Conservation (phyloP, 2,329 filamentous ascomycete genomes). For the Cordyceps cateniannulata region DNA sequence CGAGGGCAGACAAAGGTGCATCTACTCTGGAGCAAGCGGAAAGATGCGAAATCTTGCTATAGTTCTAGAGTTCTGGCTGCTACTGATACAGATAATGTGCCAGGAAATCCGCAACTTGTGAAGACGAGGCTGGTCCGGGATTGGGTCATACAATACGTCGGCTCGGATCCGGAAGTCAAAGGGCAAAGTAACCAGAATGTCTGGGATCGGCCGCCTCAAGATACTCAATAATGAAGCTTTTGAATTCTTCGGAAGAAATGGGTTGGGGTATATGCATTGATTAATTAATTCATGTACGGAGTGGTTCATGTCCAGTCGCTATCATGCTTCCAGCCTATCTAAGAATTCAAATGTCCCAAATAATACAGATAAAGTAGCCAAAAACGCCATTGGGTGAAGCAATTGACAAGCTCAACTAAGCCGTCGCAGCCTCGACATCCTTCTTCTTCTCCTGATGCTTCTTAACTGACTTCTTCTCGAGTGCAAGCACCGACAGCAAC, state of each 20-base stretch:
- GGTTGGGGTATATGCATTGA: background rate
- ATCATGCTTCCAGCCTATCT: background rate
- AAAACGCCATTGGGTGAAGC: background rate
- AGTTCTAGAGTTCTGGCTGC: slow-evolving; percentile 40
- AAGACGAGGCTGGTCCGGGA: slow-evolving; percentile 64
- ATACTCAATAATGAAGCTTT: slow-evolving; percentile 27
- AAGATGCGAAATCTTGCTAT: slow-evolving; percentile 49
- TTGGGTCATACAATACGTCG: slow-evolving; percentile 70
- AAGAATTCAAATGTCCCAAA: background rate
- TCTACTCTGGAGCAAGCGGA: slow-evolving; percentile 48
- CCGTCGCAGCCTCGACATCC: slow-evolving; percentile 20
- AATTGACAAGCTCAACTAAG: background rate
- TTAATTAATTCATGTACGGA: background rate
- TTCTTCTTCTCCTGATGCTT: slow-evolving; percentile 28
- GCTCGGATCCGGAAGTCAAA: slow-evolving; percentile 23
- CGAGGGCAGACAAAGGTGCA: slow-evolving; percentile 63
- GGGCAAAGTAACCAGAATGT: slow-evolving; percentile 13
- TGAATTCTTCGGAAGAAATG: too few species aligned
- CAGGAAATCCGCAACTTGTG: slow-evolving; percentile 43
- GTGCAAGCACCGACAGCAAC: slow-evolving; percentile 35
- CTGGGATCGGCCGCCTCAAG: slow-evolving; percentile 36
- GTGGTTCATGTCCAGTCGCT: background rate
- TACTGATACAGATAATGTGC: slow-evolving; percentile 16
- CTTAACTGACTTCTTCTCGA: slow-evolving; percentile 51
- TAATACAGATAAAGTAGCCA: background rate